phyloP scores from a whole-genome alignment of 805 yeast genomes.

The Hanseniaspora osmophila region DNA sequence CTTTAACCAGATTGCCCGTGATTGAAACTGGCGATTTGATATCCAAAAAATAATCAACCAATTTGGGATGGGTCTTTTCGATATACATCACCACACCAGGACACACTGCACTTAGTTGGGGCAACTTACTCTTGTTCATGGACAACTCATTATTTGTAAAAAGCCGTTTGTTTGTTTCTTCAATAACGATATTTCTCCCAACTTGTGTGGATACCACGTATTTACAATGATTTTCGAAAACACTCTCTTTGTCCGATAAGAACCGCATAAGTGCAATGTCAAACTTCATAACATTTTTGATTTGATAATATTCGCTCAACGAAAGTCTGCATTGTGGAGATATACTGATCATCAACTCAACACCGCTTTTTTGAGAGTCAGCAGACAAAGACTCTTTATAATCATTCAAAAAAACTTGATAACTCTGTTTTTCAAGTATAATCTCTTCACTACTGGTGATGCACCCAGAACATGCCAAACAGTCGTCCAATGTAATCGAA shows the following conservation, averaged over 20 bases:
- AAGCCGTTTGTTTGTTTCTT: slow-evolving; percentile 31
- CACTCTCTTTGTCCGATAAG: slow-evolving; percentile 29
- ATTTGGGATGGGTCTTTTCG: slow-evolving; percentile 85
- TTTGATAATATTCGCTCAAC: slow-evolving; percentile 48
- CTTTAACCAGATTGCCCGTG: slow-evolving; percentile 59
- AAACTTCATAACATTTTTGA: slow-evolving; percentile 34
- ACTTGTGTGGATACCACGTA: slow-evolving; percentile 75
- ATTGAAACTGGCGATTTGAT: slow-evolving; percentile 89
- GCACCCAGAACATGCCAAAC: slow-evolving; percentile 94
- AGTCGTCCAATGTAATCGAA: slow-evolving; percentile 78
- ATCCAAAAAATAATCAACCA: slow-evolving; percentile 53
- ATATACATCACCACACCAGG: slow-evolving; percentile 97
- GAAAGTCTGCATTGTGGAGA: slow-evolving; percentile 82
- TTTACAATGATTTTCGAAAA: slow-evolving; percentile 34
- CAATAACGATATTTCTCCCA: slow-evolving; percentile 57
- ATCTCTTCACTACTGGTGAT: slow-evolving; percentile 96
- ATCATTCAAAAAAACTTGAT: slow-evolving; percentile 57
- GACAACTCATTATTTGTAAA: not conserved
- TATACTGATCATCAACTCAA: slow-evolving; percentile 47
- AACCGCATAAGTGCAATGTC: slow-evolving; percentile 42
- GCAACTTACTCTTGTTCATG: slow-evolving; percentile 19
- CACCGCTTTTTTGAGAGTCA: slow-evolving; percentile 10
- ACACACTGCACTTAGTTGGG: slow-evolving; percentile 60
- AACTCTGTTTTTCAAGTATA: slow-evolving; percentile 79
- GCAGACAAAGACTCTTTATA: slow-evolving; percentile 18